A percentile compares a stretch with the other conserved stretches of the same genome.
Conservation (phyloP, 441 rosid genomes). For the Cnidoscolus chayamansa region DNA sequence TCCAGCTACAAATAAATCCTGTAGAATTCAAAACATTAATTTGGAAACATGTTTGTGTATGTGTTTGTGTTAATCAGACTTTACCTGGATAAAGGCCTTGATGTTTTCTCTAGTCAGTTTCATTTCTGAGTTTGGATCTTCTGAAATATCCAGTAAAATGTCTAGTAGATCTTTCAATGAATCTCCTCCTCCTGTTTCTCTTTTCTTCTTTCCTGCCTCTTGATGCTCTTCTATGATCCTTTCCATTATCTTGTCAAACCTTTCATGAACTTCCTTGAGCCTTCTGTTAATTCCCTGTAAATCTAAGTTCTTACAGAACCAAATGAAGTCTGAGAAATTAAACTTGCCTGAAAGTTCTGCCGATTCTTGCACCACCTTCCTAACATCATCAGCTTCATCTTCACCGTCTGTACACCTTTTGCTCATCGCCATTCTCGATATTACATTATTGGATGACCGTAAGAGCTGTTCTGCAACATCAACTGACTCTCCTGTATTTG, state of each 20-base stretch:
- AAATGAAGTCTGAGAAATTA: slow-evolving; percentile 39
- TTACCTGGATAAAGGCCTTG: slow-evolving; percentile 51
- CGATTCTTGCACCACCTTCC: slow-evolving; percentile 34
- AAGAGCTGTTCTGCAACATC: slow-evolving; percentile 40
- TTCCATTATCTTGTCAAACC: slow-evolving; percentile 39
- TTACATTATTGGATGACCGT: slow-evolving; percentile 33
- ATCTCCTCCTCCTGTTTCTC: slow-evolving; percentile 10
- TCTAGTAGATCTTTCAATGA: slow-evolving; percentile 41
- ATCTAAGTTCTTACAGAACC: slow-evolving; percentile 49
- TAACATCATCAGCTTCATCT: slow-evolving; percentile 37
- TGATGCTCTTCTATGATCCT: slow-evolving; percentile 41
- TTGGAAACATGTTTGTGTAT: not conserved
- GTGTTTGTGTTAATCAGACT: not conserved
- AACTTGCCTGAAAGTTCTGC: slow-evolving; percentile 41
- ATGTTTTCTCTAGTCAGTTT: slow-evolving; percentile 44
- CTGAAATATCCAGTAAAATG: slow-evolving; percentile 37
- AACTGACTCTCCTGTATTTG: slow-evolving; percentile 26
- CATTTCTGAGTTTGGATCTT: slow-evolving; percentile 43
- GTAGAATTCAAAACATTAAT: slow-evolving; percentile 11
- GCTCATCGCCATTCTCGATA: slow-evolving; percentile 44
- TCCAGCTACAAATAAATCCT: slow-evolving; percentile 42
- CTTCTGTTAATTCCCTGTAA: slow-evolving; percentile 42
- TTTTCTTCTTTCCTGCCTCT: slow-evolving; percentile 26
- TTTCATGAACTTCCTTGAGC: slow-evolving; percentile 34
- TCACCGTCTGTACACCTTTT: slow-evolving; percentile 31